Conservation (phyloP, 169 alveolate species). For the Plasmodium ovale region DNA sequence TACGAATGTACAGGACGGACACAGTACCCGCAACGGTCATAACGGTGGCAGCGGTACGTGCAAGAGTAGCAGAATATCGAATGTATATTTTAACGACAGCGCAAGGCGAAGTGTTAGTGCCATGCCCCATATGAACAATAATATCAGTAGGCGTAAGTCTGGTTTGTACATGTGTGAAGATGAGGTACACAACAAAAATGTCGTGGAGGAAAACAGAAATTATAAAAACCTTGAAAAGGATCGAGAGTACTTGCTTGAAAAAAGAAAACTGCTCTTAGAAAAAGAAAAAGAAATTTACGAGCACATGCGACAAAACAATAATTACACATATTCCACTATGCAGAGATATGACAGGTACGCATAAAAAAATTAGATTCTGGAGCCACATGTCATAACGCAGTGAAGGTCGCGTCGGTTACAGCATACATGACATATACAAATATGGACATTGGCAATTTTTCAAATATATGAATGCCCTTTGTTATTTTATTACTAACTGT, state of each 20-base stretch:
- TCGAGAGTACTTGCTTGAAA: conserved; percentile 60
- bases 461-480: no score
- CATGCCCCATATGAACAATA: conserved; percentile 56
- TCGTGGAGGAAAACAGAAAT: conserved; percentile 7
- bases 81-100: conserved; percentile 58
- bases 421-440: no score
- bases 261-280: conserved; percentile 46
- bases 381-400: no score
- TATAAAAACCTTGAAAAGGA: conserved; percentile 68
- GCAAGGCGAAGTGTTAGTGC: conserved; percentile 75
- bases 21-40: neutral
- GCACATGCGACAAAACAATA: conserved; percentile 15
- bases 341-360: conserved; percentile 59
- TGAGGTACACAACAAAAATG: neutral
- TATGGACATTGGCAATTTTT: no score
- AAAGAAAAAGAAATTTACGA: conserved; percentile 65
- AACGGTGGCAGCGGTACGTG: conserved; percentile 10
- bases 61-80: conserved; percentile 63
- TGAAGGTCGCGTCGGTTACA: no score
- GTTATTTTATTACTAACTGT: no score
- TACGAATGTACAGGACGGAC: neutral
- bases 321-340: conserved; percentile 13
- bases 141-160: conserved; percentile 9
- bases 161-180: conserved; percentile 19
- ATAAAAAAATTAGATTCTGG: no score